Conservation (phyloP, 495 filamentous ascomycete genomes). For the Penicillium malachiteum region DNA sequence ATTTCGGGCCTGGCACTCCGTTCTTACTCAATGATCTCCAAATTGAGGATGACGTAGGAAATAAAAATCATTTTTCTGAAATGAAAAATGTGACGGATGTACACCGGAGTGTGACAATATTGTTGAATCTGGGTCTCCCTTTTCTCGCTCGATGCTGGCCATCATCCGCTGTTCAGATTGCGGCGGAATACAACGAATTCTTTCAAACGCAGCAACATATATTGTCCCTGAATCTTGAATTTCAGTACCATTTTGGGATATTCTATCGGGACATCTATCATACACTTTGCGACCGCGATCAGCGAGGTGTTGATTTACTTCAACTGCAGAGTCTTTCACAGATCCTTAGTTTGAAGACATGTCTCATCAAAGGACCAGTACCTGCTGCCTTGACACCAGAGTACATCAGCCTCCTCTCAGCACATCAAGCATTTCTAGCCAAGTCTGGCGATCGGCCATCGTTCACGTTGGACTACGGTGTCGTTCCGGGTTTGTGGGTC, state of each 20-base stretch:
- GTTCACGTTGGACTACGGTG: slow-evolving; percentile 18
- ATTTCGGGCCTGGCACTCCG: slow-evolving; percentile 10
- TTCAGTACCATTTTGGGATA: slow-evolving; percentile 6
- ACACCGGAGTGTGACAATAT: slow-evolving; percentile 4
- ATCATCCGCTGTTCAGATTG: slow-evolving; percentile 11
- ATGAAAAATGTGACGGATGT: slow-evolving; percentile 4
- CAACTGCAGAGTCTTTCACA: slow-evolving; percentile 10
- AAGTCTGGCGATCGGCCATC: slow-evolving; percentile 14
- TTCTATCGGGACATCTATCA: slow-evolving; percentile 2
- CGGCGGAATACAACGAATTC: slow-evolving; percentile 7
- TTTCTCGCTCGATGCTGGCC: slow-evolving; percentile 20
- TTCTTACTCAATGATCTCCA: slow-evolving; percentile 3
- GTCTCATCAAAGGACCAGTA: slow-evolving; percentile 10
- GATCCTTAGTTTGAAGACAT: slow-evolving; percentile 13
- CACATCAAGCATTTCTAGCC: slow-evolving; percentile 5
- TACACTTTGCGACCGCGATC: slow-evolving; percentile 1
- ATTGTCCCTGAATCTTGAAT: slow-evolving; percentile 6
- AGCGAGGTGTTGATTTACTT: slow-evolving; percentile 5
- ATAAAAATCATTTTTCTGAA: too few species aligned
- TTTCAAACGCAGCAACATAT: slow-evolving; percentile 11
- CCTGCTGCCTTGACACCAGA: slow-evolving; percentile 4
- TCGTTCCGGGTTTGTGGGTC: slow-evolving; percentile 9
- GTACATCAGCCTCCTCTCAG: slow-evolving; percentile 5
- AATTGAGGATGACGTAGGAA: not conserved
- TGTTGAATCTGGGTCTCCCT: slow-evolving; percentile 13